phyloP scores from a whole-genome alignment of 192 early-diverging fungal genomes.

The Coemansia javaensis region DNA sequence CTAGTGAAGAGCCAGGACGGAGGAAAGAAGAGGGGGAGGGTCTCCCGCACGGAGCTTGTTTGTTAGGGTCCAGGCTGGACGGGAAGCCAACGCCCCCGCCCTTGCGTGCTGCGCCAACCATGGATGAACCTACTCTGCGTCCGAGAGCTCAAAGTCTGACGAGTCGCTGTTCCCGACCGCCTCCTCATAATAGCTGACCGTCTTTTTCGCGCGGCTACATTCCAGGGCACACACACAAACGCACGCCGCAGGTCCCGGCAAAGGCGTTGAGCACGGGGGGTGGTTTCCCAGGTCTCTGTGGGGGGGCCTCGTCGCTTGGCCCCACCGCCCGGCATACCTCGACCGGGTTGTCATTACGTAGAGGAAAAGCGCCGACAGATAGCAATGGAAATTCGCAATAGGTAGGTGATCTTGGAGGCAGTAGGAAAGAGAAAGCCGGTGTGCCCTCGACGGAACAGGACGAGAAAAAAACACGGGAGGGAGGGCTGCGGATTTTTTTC shows the following conservation, averaged over 20 bases:
- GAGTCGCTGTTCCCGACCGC: slow-evolving; percentile 12
- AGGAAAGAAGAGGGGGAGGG: no score
- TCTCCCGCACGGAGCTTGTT: neutral
- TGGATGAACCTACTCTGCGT: slow-evolving; percentile 21
- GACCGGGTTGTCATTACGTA: no score
- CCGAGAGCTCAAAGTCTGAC: slow-evolving; percentile 32
- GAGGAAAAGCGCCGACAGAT: no score
- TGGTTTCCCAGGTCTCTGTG: no score
- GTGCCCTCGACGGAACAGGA: no score
- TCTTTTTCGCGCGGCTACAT: slow-evolving; percentile 19
- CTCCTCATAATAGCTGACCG: slow-evolving; percentile 31
- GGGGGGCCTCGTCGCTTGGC: no score
- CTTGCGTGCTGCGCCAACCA: neutral
- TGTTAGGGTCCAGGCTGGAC: neutral
- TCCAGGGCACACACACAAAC: neutral
- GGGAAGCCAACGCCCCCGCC: no score
- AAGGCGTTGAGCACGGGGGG: no score
- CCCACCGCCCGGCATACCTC: no score
- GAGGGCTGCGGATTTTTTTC: neutral
- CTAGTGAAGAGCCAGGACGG: slow-evolving; percentile 2
- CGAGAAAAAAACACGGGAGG: neutral
- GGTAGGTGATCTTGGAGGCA: no score
- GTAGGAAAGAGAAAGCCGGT: neutral
- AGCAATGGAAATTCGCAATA: no score
- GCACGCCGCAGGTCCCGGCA: neutral